A percentile compares a stretch with the other conserved stretches of the same genome.
Conservation (phyloP, 2,329 filamentous ascomycete species). For the Monosporascus ibericus region DNA sequence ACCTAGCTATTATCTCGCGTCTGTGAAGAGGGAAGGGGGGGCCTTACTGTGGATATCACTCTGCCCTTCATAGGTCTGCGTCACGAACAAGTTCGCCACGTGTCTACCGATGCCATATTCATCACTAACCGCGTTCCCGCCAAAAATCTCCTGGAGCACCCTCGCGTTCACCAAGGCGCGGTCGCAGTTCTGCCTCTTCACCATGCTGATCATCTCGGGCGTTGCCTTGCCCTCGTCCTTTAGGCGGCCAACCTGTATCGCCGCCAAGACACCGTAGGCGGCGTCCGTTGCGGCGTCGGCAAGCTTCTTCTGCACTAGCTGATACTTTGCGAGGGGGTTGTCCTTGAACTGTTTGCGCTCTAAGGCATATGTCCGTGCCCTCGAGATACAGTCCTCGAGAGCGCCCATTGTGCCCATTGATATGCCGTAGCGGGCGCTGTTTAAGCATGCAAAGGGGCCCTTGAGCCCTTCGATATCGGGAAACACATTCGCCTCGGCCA, state of each 20-base stretch:
- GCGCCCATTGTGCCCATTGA: slow-evolving; percentile 91
- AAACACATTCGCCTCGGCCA: slow-evolving; percentile 90
- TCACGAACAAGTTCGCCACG: slow-evolving; percentile 93
- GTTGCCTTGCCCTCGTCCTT: slow-evolving; percentile 85
- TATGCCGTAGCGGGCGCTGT: slow-evolving; percentile 89
- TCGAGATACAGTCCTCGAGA: slow-evolving; percentile 80
- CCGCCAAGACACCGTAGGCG: slow-evolving; percentile 83
- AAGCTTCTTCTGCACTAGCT: slow-evolving; percentile 96
- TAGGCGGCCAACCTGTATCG: slow-evolving; percentile 82
- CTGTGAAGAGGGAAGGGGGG: neutral
- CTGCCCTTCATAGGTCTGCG: slow-evolving; percentile 96
- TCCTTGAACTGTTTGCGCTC: slow-evolving; percentile 94
- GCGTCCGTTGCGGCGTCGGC: slow-evolving; percentile 88
- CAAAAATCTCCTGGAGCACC: slow-evolving; percentile 87
- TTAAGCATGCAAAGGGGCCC: slow-evolving; percentile 90
- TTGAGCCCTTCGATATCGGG: slow-evolving; percentile 78
- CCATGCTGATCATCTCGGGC: slow-evolving; percentile 95
- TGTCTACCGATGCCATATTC: slow-evolving; percentile 94
- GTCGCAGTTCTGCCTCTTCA: slow-evolving; percentile 98
- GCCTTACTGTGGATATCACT: slow-evolving; percentile 91
- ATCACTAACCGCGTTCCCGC: slow-evolving; percentile 95
- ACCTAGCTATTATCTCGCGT: neutral
- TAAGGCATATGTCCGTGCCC: slow-evolving; percentile 79
- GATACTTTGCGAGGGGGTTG: slow-evolving; percentile 92
- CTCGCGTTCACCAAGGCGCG: slow-evolving; percentile 74